Base-by-base conservation (phyloP, 106 monocot genomes). In the Acorus gramineus region DNA sequence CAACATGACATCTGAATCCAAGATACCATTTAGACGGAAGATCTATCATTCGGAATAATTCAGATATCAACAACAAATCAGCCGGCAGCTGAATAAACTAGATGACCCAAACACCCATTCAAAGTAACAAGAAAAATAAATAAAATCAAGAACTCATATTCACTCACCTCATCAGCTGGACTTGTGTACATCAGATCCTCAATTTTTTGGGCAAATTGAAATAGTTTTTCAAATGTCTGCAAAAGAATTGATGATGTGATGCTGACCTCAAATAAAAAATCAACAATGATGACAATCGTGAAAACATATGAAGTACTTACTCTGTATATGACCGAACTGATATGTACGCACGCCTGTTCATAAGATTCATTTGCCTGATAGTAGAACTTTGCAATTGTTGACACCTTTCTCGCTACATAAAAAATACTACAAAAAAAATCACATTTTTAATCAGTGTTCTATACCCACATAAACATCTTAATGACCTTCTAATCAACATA, bases 331-430 rank as follows among this genome's bases (percentile, higher is more conserved):
- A 99, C 79, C 65, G 78, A 69, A 70, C 67, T 92, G 89, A 52
- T 86, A 74, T 50, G 88, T 85, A 28, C 28, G 68, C 98, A 89
- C 57, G 98, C 92, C 50, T 86, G 98, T 59, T 99, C 92, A 65
- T 92, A 99, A 50, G 89, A 66, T 80, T 99, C 98, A 72, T 89
- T 99, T 58, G 98, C 98, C 65, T 88, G 88, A 76, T 92, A 92
- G 65, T 99, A 99, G 60, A 89, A 99, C 61, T 88, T 99, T 6
- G 88, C 92, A 69, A 99, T 77, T 13, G 98, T 89, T 52, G 88
- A 83, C 59, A 99, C 92, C 46, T 84, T 81, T 84, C 92, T 92
- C 8, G 98, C 98, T 62, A 99, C 73, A 67, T 99, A 92, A 86
- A 89, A 99, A 61, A 99, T 83, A 73, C 98, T 99, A 81, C 82